These are phyloP conservation scores for Nemania sp. DNA, from an alignment of 2,329 filamentous ascomycete species.

Conservation along the genomic window DNA sequence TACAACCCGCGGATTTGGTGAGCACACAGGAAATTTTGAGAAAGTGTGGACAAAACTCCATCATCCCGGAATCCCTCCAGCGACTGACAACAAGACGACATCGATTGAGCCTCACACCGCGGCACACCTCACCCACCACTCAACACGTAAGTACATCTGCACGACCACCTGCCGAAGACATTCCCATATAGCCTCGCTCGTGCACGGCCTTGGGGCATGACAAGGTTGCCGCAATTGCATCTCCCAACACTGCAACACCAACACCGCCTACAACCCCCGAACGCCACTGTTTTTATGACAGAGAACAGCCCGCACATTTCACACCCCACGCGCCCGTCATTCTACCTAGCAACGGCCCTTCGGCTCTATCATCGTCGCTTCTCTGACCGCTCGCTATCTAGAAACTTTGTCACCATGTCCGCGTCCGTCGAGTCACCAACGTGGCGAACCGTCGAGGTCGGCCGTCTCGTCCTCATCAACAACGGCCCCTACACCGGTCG, in stretches of 20 bases:
- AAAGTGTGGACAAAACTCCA: conserved; percentile 33
- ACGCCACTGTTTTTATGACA: conserved; percentile 3
- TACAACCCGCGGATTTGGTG: conserved; percentile 22
- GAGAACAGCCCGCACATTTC: not conserved
- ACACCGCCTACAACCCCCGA: not conserved
- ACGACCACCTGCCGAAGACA: not conserved
- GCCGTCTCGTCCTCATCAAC: conserved; percentile 93
- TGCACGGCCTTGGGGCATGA: no score
- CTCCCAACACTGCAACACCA: not conserved
- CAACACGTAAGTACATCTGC: conserved; percentile 26
- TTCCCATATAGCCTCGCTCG: no score
- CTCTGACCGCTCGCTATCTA: conserved; percentile 28
- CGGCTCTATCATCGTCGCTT: conserved; percentile 1
- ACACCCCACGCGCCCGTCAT: conserved; percentile 2
- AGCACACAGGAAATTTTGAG: conserved; percentile 33
- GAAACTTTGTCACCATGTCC: conserved; percentile 37
- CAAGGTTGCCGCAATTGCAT: no score
- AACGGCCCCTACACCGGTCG: conserved; percentile 80
- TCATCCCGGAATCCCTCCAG: conserved; percentile 31
- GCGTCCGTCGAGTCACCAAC: conserved; percentile 79
- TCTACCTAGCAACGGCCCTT: not conserved
- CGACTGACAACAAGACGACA: conserved; percentile 28
- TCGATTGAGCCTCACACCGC: conserved; percentile 26
- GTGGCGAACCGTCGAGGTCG: conserved; percentile 98
- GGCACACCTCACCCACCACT: conserved; percentile 20